Evolutionary conservation across 768 basidiomycete species (phyloP), one percentile per base, ranked within the genome.

Genomic region (Nevesoporus exiguus): DNA sequence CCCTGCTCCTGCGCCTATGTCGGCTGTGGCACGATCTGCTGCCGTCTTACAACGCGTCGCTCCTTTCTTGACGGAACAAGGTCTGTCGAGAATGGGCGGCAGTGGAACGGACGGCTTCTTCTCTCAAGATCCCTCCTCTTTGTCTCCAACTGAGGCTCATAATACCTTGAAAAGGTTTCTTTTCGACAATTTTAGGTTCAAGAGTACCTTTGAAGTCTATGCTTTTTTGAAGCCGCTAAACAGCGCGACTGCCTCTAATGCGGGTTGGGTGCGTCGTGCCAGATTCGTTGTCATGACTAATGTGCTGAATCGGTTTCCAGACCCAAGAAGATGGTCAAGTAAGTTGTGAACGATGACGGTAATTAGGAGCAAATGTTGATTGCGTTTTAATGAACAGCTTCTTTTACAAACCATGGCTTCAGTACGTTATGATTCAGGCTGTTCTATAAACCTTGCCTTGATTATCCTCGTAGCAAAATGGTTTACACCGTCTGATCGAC

Each of bases 311-410:
- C 42, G 31, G 34, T 36, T 40, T 5, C 24, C 49, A 81, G 77
- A 74, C 75, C 15, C 65, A 71, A 27, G 76, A 80, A 57, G 80
- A 81, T 53, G 79, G 77, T 6, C 81, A 82, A 69, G 80, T 82
- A 56, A 56, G 70, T 56, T 13, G 41, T 54, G 47, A 9, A 47
- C 33, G 29, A 34, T 31, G 37, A 44, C 52, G 27, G 47, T 49
- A 7, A 40, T 53, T n/a, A 52, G 51, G 13, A 7, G 19, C 31
- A 22, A 17, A 49, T 55, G 24, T 52, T 61, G 19, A 56, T 50
- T 5, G 2, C 14, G 25, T 29, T 31, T 25, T 48, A 6, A 1
- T 7, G n/a, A 43, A 0, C 51, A 80, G 74, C 70, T 77, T 7
- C 61, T 82, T 21, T 65, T 79, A 5, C 61, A 68, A 15, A 63